Conservation (phyloP, 2,329 filamentous ascomycete species). For the Alternaria sp. region DNA sequence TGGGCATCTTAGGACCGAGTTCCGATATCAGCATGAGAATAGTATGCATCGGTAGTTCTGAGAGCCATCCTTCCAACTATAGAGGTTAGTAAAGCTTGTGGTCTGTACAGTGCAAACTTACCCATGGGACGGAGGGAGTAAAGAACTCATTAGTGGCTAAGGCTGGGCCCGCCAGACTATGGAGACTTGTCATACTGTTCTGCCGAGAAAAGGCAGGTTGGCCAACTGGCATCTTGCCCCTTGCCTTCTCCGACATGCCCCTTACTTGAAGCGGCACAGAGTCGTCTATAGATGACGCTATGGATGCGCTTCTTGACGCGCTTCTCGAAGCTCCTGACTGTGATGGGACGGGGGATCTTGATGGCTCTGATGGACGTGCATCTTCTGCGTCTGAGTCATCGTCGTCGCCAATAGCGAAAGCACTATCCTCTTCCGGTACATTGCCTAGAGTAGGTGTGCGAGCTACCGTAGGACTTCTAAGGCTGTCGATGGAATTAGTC, state of each 20-base stretch:
- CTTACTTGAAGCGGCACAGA: conserved; percentile 81
- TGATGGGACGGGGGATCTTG: conserved; percentile 40
- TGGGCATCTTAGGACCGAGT: conserved; percentile 59
- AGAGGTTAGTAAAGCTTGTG: conserved; percentile 25
- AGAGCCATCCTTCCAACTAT: conserved; percentile 90
- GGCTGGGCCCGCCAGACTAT: conserved; percentile 66
- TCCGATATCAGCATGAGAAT: conserved; percentile 76
- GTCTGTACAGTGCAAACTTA: conserved; percentile 41
- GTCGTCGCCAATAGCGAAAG: conserved; percentile 92
- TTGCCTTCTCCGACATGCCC: conserved; percentile 96
- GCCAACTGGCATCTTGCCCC: conserved; percentile 92
- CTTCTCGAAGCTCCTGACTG: conserved; percentile 59
- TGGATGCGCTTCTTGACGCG: conserved; percentile 59
- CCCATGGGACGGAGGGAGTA: conserved; percentile 78
- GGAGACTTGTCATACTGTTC: conserved; percentile 84
- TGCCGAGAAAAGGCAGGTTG: conserved; percentile 84
- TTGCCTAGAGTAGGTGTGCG: conserved; percentile 66
- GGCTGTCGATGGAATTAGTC: conserved; percentile 71
- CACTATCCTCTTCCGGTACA: conserved; percentile 77
- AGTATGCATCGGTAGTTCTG: conserved; percentile 86
- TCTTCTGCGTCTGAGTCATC: conserved; percentile 69
- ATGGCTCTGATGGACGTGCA: conserved; percentile 49
- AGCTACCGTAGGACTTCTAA: conserved; percentile 66
- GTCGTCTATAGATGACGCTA: conserved; percentile 73
- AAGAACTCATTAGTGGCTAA: conserved; percentile 68